These are phyloP conservation scores for Canavalia gladiata DNA, from an alignment of 306 rosid species.

Conservation along the genomic window DNA sequence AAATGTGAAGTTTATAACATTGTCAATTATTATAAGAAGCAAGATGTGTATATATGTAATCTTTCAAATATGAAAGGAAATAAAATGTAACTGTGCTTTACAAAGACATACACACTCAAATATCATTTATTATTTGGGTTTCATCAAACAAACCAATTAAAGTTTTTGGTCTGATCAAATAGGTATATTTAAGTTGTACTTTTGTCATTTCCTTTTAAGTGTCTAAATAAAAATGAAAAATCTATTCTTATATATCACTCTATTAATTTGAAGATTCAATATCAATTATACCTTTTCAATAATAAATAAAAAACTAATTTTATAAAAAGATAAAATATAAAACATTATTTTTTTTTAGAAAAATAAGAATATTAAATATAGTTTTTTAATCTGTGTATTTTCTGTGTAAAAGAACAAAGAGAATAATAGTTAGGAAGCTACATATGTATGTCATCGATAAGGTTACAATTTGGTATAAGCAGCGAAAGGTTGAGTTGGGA, in stretches of 20 bases:
- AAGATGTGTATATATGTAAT: not conserved
- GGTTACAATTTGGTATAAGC: not conserved
- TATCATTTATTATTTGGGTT: not conserved
- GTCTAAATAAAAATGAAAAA: too few species aligned
- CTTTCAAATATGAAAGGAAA: not conserved
- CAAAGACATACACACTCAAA: not conserved
- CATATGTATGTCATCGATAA: not conserved
- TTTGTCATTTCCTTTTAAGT: too few species aligned
- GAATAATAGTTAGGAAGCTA: not conserved
- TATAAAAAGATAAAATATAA: too few species aligned
- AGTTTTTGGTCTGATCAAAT: not conserved
- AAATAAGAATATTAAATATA: too few species aligned
- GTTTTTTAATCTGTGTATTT: too few species aligned
- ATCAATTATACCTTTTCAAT: too few species aligned
- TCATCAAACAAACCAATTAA: not conserved
- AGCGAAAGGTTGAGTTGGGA: not conserved
- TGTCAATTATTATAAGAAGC: not conserved
- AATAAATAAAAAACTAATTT: too few species aligned
- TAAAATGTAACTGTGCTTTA: not conserved
- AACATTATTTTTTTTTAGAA: too few species aligned
- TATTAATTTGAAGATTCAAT: too few species aligned
- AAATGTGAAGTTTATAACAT: not conserved
- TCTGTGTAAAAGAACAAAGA: too few species aligned
- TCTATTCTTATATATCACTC: too few species aligned
- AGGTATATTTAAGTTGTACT: too few species aligned